Evolutionary conservation across 345 rosid genomes (phyloP).

Genomic region (Cardamine chenopodiifolia): DNA sequence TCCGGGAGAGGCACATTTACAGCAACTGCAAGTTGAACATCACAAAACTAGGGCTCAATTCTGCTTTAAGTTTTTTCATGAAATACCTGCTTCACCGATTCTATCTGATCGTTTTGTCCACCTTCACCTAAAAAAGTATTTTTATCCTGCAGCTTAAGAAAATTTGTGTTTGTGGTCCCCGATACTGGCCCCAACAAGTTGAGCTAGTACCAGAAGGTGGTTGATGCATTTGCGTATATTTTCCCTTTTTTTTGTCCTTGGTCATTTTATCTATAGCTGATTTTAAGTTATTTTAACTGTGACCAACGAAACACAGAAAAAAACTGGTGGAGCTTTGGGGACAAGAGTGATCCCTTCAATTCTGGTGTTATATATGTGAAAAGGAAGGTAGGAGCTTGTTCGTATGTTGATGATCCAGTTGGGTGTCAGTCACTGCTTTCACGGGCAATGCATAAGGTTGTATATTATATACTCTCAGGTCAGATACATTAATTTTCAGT

Average conservation of each 20-base stretch:
- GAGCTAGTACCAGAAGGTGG: conserved; percentile 88
- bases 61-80: conserved; percentile 19
- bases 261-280: conserved; percentile 3
- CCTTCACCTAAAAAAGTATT: conserved; percentile 33
- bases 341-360: conserved; percentile 72
- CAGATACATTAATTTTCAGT: conserved; percentile 20
- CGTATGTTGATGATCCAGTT: conserved; percentile 92
- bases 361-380: conserved; percentile 88
- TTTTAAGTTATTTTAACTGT: conserved; percentile 11
- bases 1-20: conserved; percentile 12
- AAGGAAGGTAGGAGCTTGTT: conserved; percentile 96
- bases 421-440: conserved; percentile 93
- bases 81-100: conserved; percentile 7
- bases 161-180: conserved; percentile 87
- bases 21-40: conserved; percentile 7
- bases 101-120: conserved; percentile 7
- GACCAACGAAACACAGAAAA: conserved; percentile 54
- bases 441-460: conserved; percentile 96
- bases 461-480: conserved; percentile 14
- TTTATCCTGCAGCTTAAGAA: conserved; percentile 73
- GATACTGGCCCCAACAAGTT: conserved; percentile 91
- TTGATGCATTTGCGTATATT: conserved; percentile 21
- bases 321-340: conserved; percentile 84
- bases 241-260: not conserved
- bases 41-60: conserved; percentile 13